A percentile compares a stretch with the other conserved stretches of the same genome.
These are phyloP conservation scores for Psophocarpus tetragonolobus DNA, from an alignment of 306 rosid genomes.

Conservation along the genomic window DNA sequence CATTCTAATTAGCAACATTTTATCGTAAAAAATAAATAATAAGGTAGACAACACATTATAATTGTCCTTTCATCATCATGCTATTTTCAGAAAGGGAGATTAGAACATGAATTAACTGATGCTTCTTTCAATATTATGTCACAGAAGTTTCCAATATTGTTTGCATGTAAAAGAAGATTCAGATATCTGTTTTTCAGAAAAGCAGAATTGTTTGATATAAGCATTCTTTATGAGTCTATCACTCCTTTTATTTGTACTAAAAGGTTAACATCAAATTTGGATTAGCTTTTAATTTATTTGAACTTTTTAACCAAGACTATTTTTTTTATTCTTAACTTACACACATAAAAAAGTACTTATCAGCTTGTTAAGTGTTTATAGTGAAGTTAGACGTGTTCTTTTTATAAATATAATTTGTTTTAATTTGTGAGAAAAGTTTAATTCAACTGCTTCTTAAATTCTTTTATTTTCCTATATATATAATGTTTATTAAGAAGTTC, in stretches of 20 bases:
- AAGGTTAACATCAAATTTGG: not conserved
- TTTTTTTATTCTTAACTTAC: not conserved
- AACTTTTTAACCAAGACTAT: not conserved
- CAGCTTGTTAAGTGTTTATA: not conserved
- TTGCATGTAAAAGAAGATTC: not conserved
- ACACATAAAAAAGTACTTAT: not conserved
- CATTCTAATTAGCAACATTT: too few relatives aligned
- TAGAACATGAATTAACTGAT: slow-evolving; percentile 9
- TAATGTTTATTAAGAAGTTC: not conserved
- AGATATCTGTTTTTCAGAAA: not conserved
- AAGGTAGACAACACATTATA: not conserved
- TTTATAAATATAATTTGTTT: too few relatives aligned
- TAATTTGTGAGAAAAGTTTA: too few relatives aligned
- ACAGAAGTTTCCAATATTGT: not conserved
- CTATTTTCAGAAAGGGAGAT: slow-evolving; percentile 22
- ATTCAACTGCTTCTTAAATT: too few relatives aligned
- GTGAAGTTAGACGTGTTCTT: not conserved
- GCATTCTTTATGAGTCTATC: not conserved
- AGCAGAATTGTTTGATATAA: not conserved
- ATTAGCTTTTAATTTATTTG: not conserved
- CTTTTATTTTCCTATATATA: not conserved
- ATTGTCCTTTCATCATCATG: slow-evolving; percentile 20
- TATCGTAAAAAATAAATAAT: too few relatives aligned
- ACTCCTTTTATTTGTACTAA: not conserved
- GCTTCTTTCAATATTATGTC: not conserved